Conservation (phyloP, 257 asterid genomes). For the Solanum chilense region DNA sequence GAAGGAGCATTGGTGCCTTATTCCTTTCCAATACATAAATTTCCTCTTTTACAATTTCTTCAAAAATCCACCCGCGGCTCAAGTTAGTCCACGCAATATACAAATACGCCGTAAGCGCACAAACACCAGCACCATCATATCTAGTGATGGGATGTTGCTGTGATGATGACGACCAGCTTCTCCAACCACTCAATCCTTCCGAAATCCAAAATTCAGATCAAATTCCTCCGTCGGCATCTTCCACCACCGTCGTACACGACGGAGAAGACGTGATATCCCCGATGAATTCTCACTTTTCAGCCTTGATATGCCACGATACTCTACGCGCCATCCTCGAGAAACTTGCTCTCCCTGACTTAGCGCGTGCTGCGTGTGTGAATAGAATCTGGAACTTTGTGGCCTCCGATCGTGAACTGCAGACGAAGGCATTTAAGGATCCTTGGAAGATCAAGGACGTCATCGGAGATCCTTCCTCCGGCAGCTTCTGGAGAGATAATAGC, state of each 20-base stretch:
- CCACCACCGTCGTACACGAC: conserved; percentile 4
- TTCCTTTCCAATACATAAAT: background rate
- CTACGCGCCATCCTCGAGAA: conserved; percentile 62
- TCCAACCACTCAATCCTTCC: conserved; percentile 4
- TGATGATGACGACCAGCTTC: conserved; percentile 18
- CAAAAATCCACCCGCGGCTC: background rate
- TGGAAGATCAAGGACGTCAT: conserved; percentile 73
- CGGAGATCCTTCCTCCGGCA: conserved; percentile 72
- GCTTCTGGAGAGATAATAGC: conserved; percentile 87
- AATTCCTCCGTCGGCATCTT: background rate
- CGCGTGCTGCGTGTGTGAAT: conserved; percentile 84
- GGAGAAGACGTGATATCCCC: conserved; percentile 46
- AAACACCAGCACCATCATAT: background rate
- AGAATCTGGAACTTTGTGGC: conserved; percentile 69
- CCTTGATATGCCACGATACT: conserved; percentile 70
- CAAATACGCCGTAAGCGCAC: background rate
- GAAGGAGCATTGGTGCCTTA: no score
- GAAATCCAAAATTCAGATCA: background rate
- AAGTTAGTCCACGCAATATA: conserved; percentile 2
- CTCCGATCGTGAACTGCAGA: conserved; percentile 66
- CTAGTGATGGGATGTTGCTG: conserved; percentile 20
- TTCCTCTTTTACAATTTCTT: background rate
- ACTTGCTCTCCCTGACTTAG: conserved; percentile 56
- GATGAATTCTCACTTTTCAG: conserved; percentile 80
- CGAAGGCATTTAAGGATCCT: conserved; percentile 62